Evolutionary conservation across 1,139 yeast species (phyloP).

Genomic region (Geotrichum siamense): DNA sequence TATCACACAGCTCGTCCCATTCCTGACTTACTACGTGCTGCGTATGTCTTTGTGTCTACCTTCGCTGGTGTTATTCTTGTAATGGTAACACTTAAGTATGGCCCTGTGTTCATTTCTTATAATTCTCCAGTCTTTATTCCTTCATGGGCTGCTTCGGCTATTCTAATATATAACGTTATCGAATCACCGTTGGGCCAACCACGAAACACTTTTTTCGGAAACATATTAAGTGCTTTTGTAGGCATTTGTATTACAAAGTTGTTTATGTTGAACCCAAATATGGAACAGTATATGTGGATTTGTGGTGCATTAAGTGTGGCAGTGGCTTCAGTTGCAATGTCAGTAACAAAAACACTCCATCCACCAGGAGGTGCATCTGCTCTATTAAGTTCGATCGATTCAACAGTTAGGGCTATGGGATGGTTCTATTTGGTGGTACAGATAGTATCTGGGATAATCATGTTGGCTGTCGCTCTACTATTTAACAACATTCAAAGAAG

Average conservation of each 20-base stretch:
- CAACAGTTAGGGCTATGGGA: constrained; percentile 43
- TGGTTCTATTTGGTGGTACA: constrained; percentile 66
- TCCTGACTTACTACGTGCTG: constrained; percentile 17
- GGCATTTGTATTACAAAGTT: constrained; percentile 54
- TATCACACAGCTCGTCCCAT: constrained; percentile 18
- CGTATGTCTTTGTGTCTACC: constrained; percentile 33
- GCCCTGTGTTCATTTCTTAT: constrained; percentile 40
- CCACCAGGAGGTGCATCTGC: constrained; percentile 78
- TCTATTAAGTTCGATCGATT: constrained; percentile 49
- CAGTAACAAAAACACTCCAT: constrained; percentile 53
- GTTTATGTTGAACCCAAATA: constrained; percentile 34
- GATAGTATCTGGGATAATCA: constrained; percentile 45
- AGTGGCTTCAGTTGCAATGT: constrained; percentile 50
- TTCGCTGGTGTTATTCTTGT: constrained; percentile 48
- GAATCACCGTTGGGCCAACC: constrained; percentile 64
- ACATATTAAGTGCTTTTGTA: constrained; percentile 46
- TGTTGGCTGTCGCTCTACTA: constrained; percentile 47
- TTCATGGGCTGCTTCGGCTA: constrained; percentile 57
- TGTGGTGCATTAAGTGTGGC: constrained; percentile 58
- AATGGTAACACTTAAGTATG: constrained; percentile 47
- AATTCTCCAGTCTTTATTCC: constrained; percentile 55
- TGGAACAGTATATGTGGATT: constrained; percentile 46
- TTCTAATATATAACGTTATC: constrained; percentile 51
- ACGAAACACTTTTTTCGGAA: constrained; percentile 52
- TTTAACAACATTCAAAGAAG: constrained; percentile 49